Evolutionary conservation across 2,329 filamentous ascomycete species (phyloP).

Genomic region (Chaetomium sp.): DNA sequence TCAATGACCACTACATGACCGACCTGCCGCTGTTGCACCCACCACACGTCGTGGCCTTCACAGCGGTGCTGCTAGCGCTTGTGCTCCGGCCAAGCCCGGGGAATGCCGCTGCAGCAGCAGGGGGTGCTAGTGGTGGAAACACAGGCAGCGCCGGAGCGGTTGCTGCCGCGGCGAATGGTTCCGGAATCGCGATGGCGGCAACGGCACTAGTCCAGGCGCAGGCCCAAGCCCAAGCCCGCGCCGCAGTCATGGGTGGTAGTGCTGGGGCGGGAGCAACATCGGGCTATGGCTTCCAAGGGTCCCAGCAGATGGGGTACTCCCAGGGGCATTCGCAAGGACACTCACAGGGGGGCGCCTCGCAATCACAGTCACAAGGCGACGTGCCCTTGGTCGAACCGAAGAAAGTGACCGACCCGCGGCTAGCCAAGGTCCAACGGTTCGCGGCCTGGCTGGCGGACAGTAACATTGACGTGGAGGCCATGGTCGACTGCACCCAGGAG

Average conservation of each 20-base stretch:
- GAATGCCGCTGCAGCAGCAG: neutral
- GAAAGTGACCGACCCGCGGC: conserved; percentile 46
- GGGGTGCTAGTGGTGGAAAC: neutral
- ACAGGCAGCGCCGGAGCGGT: neutral
- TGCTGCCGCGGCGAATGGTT: conserved; percentile 12
- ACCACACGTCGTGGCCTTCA: conserved; percentile 83
- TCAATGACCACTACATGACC: conserved; percentile 90
- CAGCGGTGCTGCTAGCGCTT: conserved; percentile 76
- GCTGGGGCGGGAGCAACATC: conserved; percentile 8
- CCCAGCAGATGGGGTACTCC: conserved; percentile 12
- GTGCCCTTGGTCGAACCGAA: conserved; percentile 28
- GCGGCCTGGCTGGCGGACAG: conserved; percentile 81
- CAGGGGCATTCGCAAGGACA: conserved; percentile 4
- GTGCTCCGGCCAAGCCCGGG: conserved; percentile 60
- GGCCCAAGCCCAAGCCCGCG: conserved; percentile 32
- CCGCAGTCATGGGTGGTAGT: conserved; percentile 7
- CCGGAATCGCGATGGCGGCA: conserved; percentile 43
- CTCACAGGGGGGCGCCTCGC: conserved; percentile 15
- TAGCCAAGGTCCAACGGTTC: conserved; percentile 59
- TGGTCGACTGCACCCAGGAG: conserved; percentile 87
- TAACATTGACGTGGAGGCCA: conserved; percentile 72
- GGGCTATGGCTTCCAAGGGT: conserved; percentile 14
- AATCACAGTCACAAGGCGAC: conserved; percentile 14
- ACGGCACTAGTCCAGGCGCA: conserved; percentile 44
- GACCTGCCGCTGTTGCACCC: conserved; percentile 80